These are phyloP conservation scores for Daedalea quercina DNA, from an alignment of 768 basidiomycete species.

Conservation along the genomic window DNA sequence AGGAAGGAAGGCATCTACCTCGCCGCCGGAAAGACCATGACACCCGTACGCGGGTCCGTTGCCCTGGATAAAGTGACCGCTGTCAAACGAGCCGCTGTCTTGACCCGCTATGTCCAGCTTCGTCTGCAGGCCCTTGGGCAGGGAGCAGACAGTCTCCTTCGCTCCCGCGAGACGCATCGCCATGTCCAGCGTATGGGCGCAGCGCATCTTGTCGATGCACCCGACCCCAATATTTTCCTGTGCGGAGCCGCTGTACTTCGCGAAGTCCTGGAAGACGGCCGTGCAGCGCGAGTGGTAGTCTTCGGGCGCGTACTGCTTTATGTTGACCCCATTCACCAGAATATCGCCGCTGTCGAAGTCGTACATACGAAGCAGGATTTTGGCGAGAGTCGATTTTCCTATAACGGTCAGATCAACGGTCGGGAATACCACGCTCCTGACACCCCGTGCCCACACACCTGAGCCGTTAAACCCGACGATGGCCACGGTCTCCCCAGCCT, in stretches of 20 bases:
- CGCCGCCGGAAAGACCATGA: conserved; percentile 79
- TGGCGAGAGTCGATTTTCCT: conserved; percentile 88
- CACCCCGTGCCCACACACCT: conserved; percentile 38
- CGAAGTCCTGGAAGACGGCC: conserved; percentile 85
- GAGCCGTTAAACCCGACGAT: conserved; percentile 85
- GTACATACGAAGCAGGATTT: conserved; percentile 69
- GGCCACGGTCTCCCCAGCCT: conserved; percentile 75
- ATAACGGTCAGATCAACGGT: background rate
- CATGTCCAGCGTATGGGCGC: conserved; percentile 46
- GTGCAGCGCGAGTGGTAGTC: conserved; percentile 72
- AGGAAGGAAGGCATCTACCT: conserved; percentile 37
- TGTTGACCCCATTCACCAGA: conserved; percentile 62
- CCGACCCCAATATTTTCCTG: conserved; percentile 87
- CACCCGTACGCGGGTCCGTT: conserved; percentile 27
- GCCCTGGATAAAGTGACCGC: conserved; percentile 9
- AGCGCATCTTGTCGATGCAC: conserved; percentile 54
- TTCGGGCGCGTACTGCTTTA: conserved; percentile 54
- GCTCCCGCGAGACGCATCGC: conserved; percentile 75
- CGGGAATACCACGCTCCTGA: background rate
- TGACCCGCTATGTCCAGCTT: conserved; percentile 58
- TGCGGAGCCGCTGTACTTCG: conserved; percentile 70
- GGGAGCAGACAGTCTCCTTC: conserved; percentile 50
- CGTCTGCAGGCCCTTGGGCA: conserved; percentile 73
- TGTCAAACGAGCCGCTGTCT: conserved; percentile 24
- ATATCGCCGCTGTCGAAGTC: conserved; percentile 70